Evolutionary conservation across 2,329 filamentous ascomycete species (phyloP), one percentile per base, ranked within the genome.

Genomic region (Fusarium denticulatum): DNA sequence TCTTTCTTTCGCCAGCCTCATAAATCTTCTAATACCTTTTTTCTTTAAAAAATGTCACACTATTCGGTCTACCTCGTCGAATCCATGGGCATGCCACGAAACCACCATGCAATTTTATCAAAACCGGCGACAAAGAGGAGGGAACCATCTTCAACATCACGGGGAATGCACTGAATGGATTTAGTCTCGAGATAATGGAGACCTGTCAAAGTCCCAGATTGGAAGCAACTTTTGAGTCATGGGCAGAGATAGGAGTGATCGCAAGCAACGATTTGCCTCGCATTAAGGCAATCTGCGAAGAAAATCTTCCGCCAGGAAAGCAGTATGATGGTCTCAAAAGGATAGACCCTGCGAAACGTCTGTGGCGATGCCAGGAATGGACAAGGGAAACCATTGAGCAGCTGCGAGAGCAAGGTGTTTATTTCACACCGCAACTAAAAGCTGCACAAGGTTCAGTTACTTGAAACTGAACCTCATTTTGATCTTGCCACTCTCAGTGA

Each of bases 41-140:
- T 12, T 20, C 7, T 2, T 20, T 28, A 1, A 46, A 0, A 0
- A 46, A 28, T 46, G 26, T 22, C 4, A 7, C 0, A 28, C 3
- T 22, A 22, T 7, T 22, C 6, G 1, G 45, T 28, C 9, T 28
- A 46, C 0, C 18, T 46, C 13, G 9, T 22, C 4, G 26, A 46
- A 46, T 46, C 26, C 13, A 28, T 46, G 0, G 26, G 18, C 13
- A 46, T 46, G 13, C 18, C 45, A 28, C 45, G 26, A 28, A 46
- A 46, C 45, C 45, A 46, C 6, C 26, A 46, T 11, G 43, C 43
- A 46, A 28, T 28, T 46, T 46, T 10, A 5, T 46, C 3, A 15
- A 22, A 15, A 46, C 26, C 2, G 13, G 45, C 18, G 6, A 28
- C 13, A 46, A 46, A 3, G 20, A 28, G 18, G 24, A 22, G 18